Conservation (phyloP, 208 protist genomes). For the Histomonas meleagridis region DNA sequence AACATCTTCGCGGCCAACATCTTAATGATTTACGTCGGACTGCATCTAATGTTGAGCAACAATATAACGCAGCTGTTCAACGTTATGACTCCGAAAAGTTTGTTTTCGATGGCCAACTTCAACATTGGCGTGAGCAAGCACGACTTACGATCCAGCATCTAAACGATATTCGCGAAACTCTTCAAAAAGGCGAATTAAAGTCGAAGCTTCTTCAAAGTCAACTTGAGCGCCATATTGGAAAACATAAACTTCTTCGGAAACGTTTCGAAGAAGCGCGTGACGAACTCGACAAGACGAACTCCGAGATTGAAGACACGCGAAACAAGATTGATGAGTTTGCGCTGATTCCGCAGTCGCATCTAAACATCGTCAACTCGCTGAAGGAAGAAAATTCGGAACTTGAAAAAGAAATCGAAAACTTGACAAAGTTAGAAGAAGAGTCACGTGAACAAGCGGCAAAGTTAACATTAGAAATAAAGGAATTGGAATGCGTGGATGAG, state of each 20-base stretch:
- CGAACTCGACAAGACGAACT: not conserved
- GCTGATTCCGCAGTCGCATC: not conserved
- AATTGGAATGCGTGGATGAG: not conserved
- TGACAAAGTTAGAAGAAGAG: not conserved
- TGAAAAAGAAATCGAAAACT: not conserved
- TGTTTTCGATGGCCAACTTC: not conserved
- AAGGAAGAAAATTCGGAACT: not conserved
- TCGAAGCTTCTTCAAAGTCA: not conserved
- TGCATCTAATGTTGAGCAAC: not conserved
- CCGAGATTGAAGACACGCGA: not conserved
- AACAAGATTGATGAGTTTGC: not conserved
- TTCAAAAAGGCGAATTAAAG: slow-evolving; percentile 28
- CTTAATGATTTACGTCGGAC: not conserved
- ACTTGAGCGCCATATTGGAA: not conserved
- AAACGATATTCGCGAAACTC: slow-evolving; percentile 27
- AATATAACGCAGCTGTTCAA: not conserved
- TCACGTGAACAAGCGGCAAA: not conserved
- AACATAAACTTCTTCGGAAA: not conserved
- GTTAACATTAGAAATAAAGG: not conserved
- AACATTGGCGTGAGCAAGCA: not conserved
- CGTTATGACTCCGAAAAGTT: not conserved
- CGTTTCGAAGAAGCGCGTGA: not conserved
- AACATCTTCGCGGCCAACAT: not conserved
- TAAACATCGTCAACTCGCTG: not conserved
- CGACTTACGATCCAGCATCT: not conserved